Conservation (phyloP, 2,329 filamentous ascomycete genomes). For the Pestalotiopsis sp. region DNA sequence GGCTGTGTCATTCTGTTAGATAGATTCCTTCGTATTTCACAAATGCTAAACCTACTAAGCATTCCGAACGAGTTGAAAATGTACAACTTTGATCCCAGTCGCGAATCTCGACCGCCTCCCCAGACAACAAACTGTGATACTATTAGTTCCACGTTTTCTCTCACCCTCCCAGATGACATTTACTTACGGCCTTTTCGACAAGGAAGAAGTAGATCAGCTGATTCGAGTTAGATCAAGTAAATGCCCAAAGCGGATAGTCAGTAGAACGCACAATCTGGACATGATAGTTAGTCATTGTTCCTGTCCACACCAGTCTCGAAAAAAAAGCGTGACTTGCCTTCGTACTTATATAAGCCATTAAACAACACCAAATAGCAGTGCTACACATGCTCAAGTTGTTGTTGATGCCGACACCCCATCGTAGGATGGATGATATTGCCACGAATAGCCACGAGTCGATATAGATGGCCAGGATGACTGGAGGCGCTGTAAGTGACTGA, state of each 20-base stretch:
- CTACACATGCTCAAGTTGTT: slow-evolving; percentile 50
- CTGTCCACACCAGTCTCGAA: neutral
- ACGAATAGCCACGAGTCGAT: slow-evolving; percentile 61
- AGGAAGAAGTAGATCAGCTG: slow-evolving; percentile 63
- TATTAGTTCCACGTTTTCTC: neutral
- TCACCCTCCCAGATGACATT: neutral
- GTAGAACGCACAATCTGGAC: slow-evolving; percentile 30
- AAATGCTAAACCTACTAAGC: slow-evolving; percentile 35
- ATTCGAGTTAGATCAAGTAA: neutral
- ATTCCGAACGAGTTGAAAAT: slow-evolving; percentile 62
- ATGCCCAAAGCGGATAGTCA: neutral
- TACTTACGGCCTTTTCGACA: slow-evolving; percentile 60
- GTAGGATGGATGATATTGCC: slow-evolving; percentile 54
- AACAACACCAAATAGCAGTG: slow-evolving; percentile 59
- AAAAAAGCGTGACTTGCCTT: slow-evolving; percentile 44
- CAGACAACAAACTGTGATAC: slow-evolving; percentile 55
- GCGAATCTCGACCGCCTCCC: slow-evolving; percentile 42
- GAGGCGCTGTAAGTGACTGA: neutral
- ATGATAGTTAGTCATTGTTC: neutral
- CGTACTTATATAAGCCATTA: slow-evolving; percentile 62
- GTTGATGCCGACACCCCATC: slow-evolving; percentile 58
- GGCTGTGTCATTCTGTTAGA: slow-evolving; percentile 21
- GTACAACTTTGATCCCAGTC: slow-evolving; percentile 59
- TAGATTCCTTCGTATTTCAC: no score
- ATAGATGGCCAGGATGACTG: slow-evolving; percentile 62